Conservation (phyloP, 1,284 basidiomycete species). For the Gymnopus androsaceus region DNA sequence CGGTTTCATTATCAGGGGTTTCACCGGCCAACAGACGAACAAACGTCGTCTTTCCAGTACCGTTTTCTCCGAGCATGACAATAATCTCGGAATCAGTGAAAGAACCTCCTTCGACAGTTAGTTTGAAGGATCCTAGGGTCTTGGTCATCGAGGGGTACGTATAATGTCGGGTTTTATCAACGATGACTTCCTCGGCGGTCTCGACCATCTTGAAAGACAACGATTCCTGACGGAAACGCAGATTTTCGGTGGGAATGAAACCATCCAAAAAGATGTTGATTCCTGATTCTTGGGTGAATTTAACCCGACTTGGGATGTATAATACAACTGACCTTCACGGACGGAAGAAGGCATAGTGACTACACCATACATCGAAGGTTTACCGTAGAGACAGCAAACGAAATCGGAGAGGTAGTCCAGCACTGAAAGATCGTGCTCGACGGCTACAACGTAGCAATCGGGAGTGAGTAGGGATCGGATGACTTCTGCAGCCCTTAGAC, state of each 20-base stretch:
- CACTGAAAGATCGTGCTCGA: constrained; percentile 97
- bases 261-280: constrained; percentile 99
- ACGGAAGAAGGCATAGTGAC: constrained; percentile 97
- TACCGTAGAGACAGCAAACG: constrained; percentile 95
- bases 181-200: constrained; percentile 83
- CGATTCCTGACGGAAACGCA: constrained; percentile 94
- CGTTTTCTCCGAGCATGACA: constrained; percentile 97
- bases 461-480: constrained; percentile 84
- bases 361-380: constrained; percentile 95
- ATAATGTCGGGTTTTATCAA: constrained; percentile 85
- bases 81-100: constrained; percentile 98
- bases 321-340: constrained; percentile 74
- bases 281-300: constrained; percentile 45
- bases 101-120: constrained; percentile 82
- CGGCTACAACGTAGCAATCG: constrained; percentile 89
- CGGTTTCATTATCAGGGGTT: constrained; percentile 80
- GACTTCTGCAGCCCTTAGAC: constrained; percentile 92
- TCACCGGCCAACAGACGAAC: constrained; percentile 91
- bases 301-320: background rate
- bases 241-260: constrained; percentile 96
- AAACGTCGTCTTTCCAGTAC: constrained; percentile 96
- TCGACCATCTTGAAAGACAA: constrained; percentile 96
- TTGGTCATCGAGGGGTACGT: constrained; percentile 94
- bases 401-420: constrained; percentile 97
- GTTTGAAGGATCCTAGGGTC: constrained; percentile 91